These are phyloP conservation scores for Rhododendron griersonianum DNA, from an alignment of 148 eudicot species.

Conservation along the genomic window DNA sequence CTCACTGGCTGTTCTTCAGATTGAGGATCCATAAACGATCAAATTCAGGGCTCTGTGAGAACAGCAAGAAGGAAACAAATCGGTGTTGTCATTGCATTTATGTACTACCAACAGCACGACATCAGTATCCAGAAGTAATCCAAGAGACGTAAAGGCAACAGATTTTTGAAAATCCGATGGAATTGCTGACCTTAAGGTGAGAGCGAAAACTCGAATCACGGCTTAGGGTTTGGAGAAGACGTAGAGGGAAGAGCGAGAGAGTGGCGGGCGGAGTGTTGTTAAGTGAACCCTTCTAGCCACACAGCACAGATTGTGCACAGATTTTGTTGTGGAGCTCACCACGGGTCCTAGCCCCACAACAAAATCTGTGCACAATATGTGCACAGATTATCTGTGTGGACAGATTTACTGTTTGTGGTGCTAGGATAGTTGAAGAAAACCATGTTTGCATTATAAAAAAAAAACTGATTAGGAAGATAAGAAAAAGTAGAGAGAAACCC, in stretches of 20 bases:
- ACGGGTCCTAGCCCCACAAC: too few relatives aligned
- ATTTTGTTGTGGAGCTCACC: too few relatives aligned
- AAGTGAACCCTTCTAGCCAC: too few relatives aligned
- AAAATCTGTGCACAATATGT: too few relatives aligned
- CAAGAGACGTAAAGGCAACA: background rate
- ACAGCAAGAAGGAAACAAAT: background rate
- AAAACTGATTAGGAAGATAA: too few relatives aligned
- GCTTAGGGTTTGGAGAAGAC: background rate
- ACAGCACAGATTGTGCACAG: too few relatives aligned
- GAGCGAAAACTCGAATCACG: background rate
- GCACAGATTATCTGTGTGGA: too few relatives aligned
- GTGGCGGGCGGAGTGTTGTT: background rate
- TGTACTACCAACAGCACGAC: background rate
- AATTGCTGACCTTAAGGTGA: background rate
- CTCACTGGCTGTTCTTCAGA: constrained; percentile 73
- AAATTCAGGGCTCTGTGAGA: background rate
- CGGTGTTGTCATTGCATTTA: background rate
- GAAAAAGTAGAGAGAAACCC: too few relatives aligned
- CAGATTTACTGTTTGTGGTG: too few relatives aligned
- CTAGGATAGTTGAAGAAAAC: too few relatives aligned
- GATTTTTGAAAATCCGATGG: background rate
- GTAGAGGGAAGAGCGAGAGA: background rate
- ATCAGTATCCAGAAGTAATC: background rate
- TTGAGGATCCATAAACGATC: constrained; percentile 56
- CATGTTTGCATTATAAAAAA: too few relatives aligned